phyloP scores from a whole-genome alignment of 805 yeast genomes.

The Isabelozyma pseudorhagii region DNA sequence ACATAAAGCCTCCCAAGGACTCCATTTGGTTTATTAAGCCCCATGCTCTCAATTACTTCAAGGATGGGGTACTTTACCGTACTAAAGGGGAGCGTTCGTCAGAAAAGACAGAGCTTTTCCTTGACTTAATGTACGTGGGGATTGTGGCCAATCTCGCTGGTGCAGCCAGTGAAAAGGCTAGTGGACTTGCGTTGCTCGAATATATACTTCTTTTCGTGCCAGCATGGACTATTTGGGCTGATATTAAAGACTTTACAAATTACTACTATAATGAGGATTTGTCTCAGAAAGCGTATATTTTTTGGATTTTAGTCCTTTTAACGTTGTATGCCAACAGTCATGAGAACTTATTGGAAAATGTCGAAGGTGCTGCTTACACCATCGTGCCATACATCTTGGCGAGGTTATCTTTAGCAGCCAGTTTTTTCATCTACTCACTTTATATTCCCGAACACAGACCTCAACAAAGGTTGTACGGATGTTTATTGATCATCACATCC shows the following conservation, averaged over 20 bases:
- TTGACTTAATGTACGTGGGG: slow-evolving; percentile 64
- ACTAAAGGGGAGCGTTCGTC: slow-evolving; percentile 55
- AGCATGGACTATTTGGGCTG: slow-evolving; percentile 65
- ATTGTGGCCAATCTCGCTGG: slow-evolving; percentile 59
- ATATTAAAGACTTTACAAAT: slow-evolving; percentile 60
- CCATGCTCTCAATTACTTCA: slow-evolving; percentile 59
- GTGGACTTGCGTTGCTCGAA: slow-evolving; percentile 44
- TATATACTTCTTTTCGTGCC: slow-evolving; percentile 54
- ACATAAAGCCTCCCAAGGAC: slow-evolving; percentile 42
- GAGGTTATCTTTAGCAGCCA: slow-evolving; percentile 34
- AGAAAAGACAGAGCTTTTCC: slow-evolving; percentile 52
- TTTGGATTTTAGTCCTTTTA: slow-evolving; percentile 51
- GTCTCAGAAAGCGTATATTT: slow-evolving; percentile 47
- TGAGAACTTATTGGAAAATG: slow-evolving; percentile 29
- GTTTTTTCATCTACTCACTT: slow-evolving; percentile 38
- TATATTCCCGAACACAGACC: slow-evolving; percentile 48
- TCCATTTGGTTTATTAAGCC: slow-evolving; percentile 46
- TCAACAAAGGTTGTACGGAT: slow-evolving; percentile 44
- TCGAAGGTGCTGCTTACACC: slow-evolving; percentile 38
- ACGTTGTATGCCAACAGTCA: slow-evolving; percentile 53
- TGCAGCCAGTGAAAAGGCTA: slow-evolving; percentile 47
- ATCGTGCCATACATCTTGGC: slow-evolving; percentile 49
- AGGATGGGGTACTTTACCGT: slow-evolving; percentile 52
- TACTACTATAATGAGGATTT: slow-evolving; percentile 62
- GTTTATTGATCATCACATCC: slow-evolving; percentile 27